phyloP scores from a whole-genome alignment of 23 red algal species.

The Gracilariopsis chorda region DNA sequence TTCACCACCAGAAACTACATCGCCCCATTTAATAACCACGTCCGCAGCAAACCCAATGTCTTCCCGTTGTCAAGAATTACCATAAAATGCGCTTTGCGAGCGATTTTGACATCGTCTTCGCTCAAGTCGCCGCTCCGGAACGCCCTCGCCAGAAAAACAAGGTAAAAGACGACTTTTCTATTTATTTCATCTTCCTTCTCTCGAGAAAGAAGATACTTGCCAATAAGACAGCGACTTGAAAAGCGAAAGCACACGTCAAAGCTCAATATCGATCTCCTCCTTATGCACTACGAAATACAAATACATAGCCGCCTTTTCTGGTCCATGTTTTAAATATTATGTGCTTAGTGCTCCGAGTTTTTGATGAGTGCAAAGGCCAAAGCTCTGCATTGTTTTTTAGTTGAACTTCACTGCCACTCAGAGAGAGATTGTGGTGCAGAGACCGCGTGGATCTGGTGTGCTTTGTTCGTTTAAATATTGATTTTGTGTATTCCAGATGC shows the following conservation, averaged over 20 bases:
- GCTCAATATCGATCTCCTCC: not conserved
- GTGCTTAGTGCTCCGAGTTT: not conserved
- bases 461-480: no score
- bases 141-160: not conserved
- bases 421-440: no score
- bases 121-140: not conserved
- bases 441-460: no score
- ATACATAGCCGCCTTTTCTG: not conserved
- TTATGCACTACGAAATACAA: not conserved
- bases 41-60: not conserved
- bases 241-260: not conserved
- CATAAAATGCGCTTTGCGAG: not conserved
- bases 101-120: not conserved
- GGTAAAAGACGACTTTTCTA: not conserved
- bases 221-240: not conserved
- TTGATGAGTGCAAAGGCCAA: not conserved
- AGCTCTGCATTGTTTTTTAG: not conserved
- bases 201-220: not conserved
- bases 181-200: not conserved
- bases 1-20: not conserved
- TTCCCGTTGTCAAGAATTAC: not conserved
- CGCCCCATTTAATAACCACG: not conserved
- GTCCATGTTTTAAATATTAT: not conserved
- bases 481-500: no score
- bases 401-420: not conserved